phyloP scores from a whole-genome alignment of 495 filamentous ascomycete species.

The Corynascus novoguineensis region DNA sequence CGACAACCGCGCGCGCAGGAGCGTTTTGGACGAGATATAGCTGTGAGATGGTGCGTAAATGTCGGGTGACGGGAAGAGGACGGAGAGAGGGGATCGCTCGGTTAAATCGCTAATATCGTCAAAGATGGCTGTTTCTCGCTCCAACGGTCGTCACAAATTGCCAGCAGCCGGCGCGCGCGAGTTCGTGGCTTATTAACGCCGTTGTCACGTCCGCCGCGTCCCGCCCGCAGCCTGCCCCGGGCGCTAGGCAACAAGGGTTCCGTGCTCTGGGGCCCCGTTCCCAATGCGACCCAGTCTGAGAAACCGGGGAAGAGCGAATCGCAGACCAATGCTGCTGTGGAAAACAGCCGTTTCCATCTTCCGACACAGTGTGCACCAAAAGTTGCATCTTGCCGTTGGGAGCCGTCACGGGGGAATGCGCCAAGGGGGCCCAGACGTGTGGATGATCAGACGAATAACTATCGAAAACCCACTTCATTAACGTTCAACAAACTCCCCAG shows the following conservation, averaged over 20 bases:
- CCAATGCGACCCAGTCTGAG: not conserved
- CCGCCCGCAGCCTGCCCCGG: not conserved
- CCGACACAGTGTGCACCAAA: not conserved
- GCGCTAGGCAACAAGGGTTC: slow-evolving; percentile 15
- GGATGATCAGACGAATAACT: not conserved
- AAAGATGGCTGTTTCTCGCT: not conserved
- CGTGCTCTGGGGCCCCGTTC: slow-evolving; percentile 1
- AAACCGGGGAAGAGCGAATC: not conserved
- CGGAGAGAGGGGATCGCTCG: not conserved
- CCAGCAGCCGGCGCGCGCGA: not conserved
- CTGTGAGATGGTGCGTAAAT: not conserved
- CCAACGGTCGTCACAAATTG: slow-evolving; percentile 2
- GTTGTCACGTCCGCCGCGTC: not conserved
- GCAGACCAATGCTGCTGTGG: not conserved
- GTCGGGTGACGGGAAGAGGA: not conserved
- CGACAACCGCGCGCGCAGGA: not conserved
- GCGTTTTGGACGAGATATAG: not conserved
- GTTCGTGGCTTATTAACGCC: not conserved
- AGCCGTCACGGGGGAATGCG: not conserved
- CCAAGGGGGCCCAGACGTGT: not conserved
- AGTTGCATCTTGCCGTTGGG: not conserved
- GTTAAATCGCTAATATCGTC: not conserved
- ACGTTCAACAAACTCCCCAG: not conserved
- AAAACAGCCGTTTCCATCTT: not conserved
- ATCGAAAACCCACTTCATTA: not conserved